Percentiles rank a stretch among this genome's conserved stretches.
Conservation (phyloP, 163 green algal species). For the Prototheca wickerhamii region DNA sequence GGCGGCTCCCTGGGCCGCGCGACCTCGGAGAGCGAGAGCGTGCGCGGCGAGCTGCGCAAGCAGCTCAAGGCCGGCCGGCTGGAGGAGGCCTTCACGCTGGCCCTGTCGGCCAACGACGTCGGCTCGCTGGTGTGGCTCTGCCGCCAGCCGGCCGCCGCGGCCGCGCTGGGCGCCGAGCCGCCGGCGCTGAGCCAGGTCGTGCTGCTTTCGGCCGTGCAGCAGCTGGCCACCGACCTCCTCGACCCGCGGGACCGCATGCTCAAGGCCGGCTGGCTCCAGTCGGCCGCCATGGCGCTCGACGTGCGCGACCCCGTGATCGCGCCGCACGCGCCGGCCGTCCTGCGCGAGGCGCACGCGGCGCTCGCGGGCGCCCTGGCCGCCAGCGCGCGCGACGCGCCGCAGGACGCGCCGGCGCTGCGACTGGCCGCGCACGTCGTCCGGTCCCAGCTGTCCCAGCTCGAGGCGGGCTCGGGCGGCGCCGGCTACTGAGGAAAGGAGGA, state of each 20-base stretch:
- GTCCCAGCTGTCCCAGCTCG: background rate
- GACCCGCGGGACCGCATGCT: slow-evolving; percentile 22
- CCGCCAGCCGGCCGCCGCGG: slow-evolving; percentile 17
- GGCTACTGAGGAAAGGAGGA: background rate
- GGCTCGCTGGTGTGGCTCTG: slow-evolving; percentile 70
- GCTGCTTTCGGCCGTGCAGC: slow-evolving; percentile 69
- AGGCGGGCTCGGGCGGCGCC: too few species aligned
- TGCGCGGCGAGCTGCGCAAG: slow-evolving; percentile 21
- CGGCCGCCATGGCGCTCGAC: slow-evolving; percentile 45
- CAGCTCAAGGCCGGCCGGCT: slow-evolving; percentile 32
- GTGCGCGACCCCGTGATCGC: slow-evolving; percentile 37
- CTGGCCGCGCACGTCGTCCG: background rate
- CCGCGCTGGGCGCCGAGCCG: slow-evolving; percentile 26
- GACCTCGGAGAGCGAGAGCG: background rate
- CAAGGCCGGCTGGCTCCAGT: slow-evolving; percentile 62
- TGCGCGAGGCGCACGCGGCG: slow-evolving; percentile 33
- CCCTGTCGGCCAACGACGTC: slow-evolving; percentile 49
- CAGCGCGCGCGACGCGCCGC: background rate
- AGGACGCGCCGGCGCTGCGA: background rate
- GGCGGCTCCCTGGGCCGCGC: background rate
- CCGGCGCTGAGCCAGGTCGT: slow-evolving; percentile 41
- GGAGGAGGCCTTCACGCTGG: slow-evolving; percentile 65
- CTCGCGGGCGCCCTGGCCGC: slow-evolving; percentile 7
- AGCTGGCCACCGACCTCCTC: slow-evolving; percentile 55
- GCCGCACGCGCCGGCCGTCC: slow-evolving; percentile 41